Conservation (phyloP, 495 filamentous ascomycete species). For the Durotheca rogersii region DNA sequence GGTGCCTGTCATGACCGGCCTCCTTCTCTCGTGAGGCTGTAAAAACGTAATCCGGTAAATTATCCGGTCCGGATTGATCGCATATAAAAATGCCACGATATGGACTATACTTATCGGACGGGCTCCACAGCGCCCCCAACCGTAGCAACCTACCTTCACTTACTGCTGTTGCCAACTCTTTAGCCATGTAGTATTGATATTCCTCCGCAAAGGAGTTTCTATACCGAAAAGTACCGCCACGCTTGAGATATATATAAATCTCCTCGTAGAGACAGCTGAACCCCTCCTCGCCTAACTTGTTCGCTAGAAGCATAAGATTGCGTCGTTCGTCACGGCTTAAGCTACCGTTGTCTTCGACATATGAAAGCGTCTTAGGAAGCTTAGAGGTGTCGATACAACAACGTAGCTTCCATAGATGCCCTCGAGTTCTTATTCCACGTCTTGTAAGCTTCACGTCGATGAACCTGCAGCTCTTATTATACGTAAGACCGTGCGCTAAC, state of each 20-base stretch:
- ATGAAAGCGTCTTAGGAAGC: neutral
- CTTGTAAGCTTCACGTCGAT: neutral
- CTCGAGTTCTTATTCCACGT: neutral
- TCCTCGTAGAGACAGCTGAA: no score
- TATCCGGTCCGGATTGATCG: neutral
- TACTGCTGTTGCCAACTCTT: no score
- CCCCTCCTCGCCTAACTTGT: no score
- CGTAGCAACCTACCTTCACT: no score
- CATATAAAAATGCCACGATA: neutral
- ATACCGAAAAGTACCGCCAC: no score
- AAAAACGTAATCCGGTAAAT: neutral
- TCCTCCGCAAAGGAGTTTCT: no score
- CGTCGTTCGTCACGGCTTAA: neutral
- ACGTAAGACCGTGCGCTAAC: neutral
- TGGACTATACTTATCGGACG: no score
- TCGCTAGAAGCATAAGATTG: no score
- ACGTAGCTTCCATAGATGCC: neutral
- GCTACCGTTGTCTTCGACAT: neutral
- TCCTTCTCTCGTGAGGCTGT: neutral
- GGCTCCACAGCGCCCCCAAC: no score
- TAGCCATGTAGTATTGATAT: no score
- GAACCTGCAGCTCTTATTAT: neutral
- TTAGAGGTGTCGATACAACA: neutral
- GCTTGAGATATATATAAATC: no score
- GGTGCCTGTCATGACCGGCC: neutral